Conservation (phyloP, 306 rosid genomes). For the Alnus rubra region DNA sequence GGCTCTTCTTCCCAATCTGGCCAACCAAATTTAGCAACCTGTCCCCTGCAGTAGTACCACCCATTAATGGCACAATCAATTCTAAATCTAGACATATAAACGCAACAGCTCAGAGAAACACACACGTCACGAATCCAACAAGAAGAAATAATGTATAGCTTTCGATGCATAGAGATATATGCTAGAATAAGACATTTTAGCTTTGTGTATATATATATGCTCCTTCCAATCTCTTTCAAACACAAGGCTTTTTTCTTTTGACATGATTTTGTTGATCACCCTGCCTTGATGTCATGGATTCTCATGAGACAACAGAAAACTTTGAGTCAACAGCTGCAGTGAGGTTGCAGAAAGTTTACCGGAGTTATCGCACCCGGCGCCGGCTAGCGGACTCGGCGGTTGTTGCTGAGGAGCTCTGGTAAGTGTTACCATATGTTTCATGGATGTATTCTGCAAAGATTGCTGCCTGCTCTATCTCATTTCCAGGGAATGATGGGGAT, state of each 20-base stretch:
- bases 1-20: neutral
- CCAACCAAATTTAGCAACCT: slow-evolving; percentile 12
- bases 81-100: neutral
- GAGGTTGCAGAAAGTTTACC: slow-evolving; percentile 50
- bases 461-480: neutral
- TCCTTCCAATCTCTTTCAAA: slow-evolving; percentile 10
- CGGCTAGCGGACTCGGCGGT: slow-evolving; percentile 49
- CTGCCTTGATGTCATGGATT: neutral
- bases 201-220: neutral
- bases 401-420: slow-evolving; percentile 43
- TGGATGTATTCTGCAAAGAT: neutral
- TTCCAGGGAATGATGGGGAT: neutral
- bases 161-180: too few relatives aligned
- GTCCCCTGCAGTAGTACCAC: slow-evolving; percentile 12
- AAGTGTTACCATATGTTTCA: neutral
- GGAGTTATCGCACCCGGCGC: slow-evolving; percentile 41
- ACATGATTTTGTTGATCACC: neutral
- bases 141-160: neutral
- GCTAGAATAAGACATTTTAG: neutral
- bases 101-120: neutral
- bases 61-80: slow-evolving; percentile 23
- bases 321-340: slow-evolving; percentile 35
- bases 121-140: neutral
- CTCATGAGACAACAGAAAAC: neutral
- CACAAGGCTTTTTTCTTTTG: neutral